A percentile compares a stretch with the other conserved stretches of the same genome.
Evolutionary conservation across 768 basidiomycete genomes (phyloP).

Genomic region (Piloderma croceum): DNA sequence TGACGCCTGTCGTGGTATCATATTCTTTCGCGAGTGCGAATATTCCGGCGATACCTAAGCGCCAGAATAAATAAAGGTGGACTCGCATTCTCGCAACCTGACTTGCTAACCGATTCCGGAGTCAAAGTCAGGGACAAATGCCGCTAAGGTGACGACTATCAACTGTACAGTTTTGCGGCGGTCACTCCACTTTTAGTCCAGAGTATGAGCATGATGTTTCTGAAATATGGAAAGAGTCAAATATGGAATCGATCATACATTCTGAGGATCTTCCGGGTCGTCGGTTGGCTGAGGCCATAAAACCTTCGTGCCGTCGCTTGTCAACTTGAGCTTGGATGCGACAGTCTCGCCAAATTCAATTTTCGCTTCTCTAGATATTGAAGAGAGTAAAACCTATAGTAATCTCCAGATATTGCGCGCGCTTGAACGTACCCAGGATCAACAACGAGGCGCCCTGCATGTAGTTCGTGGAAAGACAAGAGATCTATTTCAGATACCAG

Average conservation of each 20-base stretch:
- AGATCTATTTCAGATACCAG: conserved; percentile 31
- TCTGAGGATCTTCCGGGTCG: conserved; percentile 62
- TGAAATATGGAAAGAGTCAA: not conserved
- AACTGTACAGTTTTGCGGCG: not conserved
- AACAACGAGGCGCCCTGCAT: conserved; percentile 55
- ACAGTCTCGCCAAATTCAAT: conserved; percentile 54
- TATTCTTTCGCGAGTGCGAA: conserved; percentile 55
- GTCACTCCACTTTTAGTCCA: not conserved
- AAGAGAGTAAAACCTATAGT: not conserved
- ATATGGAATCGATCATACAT: conserved; percentile 26
- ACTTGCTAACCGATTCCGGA: conserved; percentile 49
- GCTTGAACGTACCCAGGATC: conserved; percentile 47
- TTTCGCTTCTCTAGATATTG: conserved; percentile 46
- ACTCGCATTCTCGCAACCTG: conserved; percentile 1
- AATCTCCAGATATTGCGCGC: not conserved
- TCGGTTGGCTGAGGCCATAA: conserved; percentile 69
- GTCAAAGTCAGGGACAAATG: conserved; percentile 63
- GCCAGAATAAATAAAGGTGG: not conserved
- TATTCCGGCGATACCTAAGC: conserved; percentile 51
- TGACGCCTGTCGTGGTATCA: conserved; percentile 47
- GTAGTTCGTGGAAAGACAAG: conserved; percentile 43
- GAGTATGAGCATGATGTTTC: not conserved
- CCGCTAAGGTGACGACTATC: conserved; percentile 29
- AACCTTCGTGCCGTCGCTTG: conserved; percentile 50
- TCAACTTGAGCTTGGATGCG: conserved; percentile 52